Percentiles rank a stretch among this genome's conserved stretches.
Evolutionary conservation across 1,139 yeast species (phyloP).

Genomic region (Zygosaccharomyces pseudobailii): DNA sequence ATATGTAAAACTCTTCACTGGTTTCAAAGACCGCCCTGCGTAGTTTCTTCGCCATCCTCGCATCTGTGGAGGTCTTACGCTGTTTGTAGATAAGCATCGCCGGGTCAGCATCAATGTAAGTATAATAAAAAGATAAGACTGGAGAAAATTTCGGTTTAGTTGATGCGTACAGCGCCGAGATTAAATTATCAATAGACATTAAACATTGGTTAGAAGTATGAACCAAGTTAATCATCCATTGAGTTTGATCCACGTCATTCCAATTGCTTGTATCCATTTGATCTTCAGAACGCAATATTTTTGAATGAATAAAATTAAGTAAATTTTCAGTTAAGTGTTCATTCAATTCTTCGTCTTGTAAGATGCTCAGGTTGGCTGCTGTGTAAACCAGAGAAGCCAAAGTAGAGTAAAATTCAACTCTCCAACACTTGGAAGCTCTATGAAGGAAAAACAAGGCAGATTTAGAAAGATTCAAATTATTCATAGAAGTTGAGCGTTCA

Average conservation of each 20-base stretch:
- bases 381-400: constrained; percentile 49
- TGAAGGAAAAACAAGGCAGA: constrained; percentile 41
- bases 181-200: constrained; percentile 42
- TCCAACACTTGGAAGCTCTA: constrained; percentile 55
- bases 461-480: constrained; percentile 37
- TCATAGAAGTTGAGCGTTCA: constrained; percentile 25
- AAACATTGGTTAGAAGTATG: constrained; percentile 48
- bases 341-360: constrained; percentile 35
- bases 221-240: constrained; percentile 48
- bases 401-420: constrained; percentile 48
- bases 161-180: constrained; percentile 45
- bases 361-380: constrained; percentile 45
- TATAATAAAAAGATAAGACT: constrained; percentile 46
- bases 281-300: constrained; percentile 39
- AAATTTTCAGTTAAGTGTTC: constrained; percentile 26
- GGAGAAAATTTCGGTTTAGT: constrained; percentile 64
- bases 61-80: constrained; percentile 35
- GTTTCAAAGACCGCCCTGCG: constrained; percentile 46
- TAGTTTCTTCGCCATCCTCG: constrained; percentile 50
- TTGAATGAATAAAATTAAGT: constrained; percentile 25
- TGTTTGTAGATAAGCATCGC: constrained; percentile 34
- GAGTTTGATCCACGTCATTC: constrained; percentile 46
- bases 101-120: constrained; percentile 47
- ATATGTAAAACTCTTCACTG: constrained; percentile 58
- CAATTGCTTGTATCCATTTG: constrained; percentile 48